Base-by-base conservation (phyloP, 306 rosid genomes). In the Leucaena leucocephala region DNA sequence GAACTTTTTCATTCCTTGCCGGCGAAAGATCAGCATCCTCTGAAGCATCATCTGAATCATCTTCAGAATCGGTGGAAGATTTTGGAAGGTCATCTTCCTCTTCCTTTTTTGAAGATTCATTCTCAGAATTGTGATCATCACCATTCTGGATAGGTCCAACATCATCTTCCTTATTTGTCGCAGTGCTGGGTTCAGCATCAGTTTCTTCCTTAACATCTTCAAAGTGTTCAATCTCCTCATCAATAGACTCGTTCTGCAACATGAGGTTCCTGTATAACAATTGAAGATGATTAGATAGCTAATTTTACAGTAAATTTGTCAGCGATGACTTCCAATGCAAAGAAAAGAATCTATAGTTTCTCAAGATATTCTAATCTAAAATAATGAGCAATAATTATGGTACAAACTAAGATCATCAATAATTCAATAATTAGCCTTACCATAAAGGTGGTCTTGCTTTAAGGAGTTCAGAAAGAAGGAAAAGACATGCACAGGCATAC, bases 391-490 rank as follows among this genome's bases (percentile, higher is more conserved):
- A 6, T 52, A 72, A 38, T 67, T 62, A 39, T 14, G 44, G 54
- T 58, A 40, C 8, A 63, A 43, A 70, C 27, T 0, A 21, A 40
- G 43, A 52, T 27, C 36, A 35, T 50, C 58, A 17, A 15, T 17
- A 50, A 5, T 72, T 77, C 10, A 3, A 63, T n/a, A 50, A 65
- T 57, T 45, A 71, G 33, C 68, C 78, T 81, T 91, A 95, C 99
- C 99, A 91, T 78, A 93, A 86, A 8, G 87, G 91, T 4, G 98
- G 97, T 78, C 98, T 91, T 57, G 97, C 94, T 86, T 90, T 95
- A 74, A 95, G 92, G 82, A 89, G 93, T 86, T 95, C 99, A 59
- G 99, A 95, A 46, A 95, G 94, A 83, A 95, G 93, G 82, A 95
- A 95, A 63, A 95, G 91, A 80, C 93, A 93, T 42, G 97, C 98